Conservation (phyloP, 2,329 filamentous ascomycete species). For the Arthrobotrys entomopaga region DNA sequence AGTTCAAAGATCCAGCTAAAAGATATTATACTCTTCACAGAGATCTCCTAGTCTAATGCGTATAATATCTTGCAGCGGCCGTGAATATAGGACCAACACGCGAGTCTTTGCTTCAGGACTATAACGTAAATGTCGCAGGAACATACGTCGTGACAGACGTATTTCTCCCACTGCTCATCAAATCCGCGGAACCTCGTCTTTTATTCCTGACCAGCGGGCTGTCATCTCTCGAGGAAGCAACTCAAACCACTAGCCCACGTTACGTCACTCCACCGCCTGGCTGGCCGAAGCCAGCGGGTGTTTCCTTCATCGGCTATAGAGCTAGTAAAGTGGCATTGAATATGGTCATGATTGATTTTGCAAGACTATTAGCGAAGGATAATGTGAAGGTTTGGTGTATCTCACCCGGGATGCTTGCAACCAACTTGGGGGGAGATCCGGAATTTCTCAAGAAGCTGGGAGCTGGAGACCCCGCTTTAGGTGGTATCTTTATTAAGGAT, state of each 20-base stretch:
- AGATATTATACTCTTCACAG: neutral
- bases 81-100: constrained; percentile 60
- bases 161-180: constrained; percentile 65
- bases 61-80: constrained; percentile 16
- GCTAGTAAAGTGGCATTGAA: constrained; percentile 65
- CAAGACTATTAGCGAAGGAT: constrained; percentile 64
- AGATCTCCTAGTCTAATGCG: neutral
- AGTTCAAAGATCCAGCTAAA: neutral
- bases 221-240: constrained; percentile 60
- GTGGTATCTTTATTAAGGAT: constrained; percentile 62
- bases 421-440: constrained; percentile 62
- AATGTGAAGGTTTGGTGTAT: constrained; percentile 67
- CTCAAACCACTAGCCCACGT: constrained; percentile 33
- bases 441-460: constrained; percentile 58
- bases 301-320: constrained; percentile 61
- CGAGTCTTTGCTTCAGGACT: constrained; percentile 64
- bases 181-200: constrained; percentile 64
- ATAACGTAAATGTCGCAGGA: constrained; percentile 67
- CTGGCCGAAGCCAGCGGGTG: constrained; percentile 63
- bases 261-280: constrained; percentile 59
- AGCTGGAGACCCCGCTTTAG: constrained; percentile 61
- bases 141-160: constrained; percentile 63
- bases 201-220: constrained; percentile 66
- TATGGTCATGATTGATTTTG: constrained; percentile 66
- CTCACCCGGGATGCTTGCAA: constrained; percentile 67